Evolutionary conservation across 257 asterid species (phyloP).

Genomic region (Solanum lignicaule): DNA sequence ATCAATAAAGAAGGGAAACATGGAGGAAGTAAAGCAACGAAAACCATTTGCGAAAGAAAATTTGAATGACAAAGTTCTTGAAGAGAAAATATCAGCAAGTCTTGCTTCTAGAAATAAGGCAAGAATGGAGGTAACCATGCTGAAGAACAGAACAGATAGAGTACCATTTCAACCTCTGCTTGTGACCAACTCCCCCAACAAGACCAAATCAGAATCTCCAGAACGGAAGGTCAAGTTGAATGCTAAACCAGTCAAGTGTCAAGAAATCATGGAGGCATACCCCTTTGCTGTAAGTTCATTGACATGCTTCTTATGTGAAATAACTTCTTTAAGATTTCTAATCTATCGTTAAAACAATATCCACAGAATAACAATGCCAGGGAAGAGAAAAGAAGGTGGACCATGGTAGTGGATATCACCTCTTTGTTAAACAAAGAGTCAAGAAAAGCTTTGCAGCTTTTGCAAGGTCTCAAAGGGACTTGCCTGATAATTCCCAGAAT

Average conservation of each 20-base stretch:
- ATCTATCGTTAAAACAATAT: background rate
- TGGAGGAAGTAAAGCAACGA: background rate
- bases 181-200: slow-evolving; percentile 15
- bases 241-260: background rate
- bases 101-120: slow-evolving; percentile 11
- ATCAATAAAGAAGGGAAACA: slow-evolving; percentile 17
- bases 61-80: slow-evolving; percentile 16
- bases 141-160: slow-evolving; percentile 29
- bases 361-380: slow-evolving; percentile 25
- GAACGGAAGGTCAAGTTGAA: slow-evolving; percentile 5
- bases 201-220: slow-evolving; percentile 22
- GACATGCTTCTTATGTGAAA: background rate
- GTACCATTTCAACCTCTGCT: slow-evolving; percentile 42
- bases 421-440: slow-evolving; percentile 60
- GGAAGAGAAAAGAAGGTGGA: slow-evolving; percentile 39
- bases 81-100: slow-evolving; percentile 15
- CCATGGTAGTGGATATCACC: slow-evolving; percentile 55
- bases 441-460: slow-evolving; percentile 65
- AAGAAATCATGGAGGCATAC: slow-evolving; percentile 11
- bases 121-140: background rate
- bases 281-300: slow-evolving; percentile 4
- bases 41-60: slow-evolving; percentile 3
- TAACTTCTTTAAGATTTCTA: background rate
- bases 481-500: slow-evolving; percentile 60
- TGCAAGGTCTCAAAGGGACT: slow-evolving; percentile 70